Conservation (phyloP, 2,329 filamentous ascomycete genomes). For the Fusarium chlamydosporum region DNA sequence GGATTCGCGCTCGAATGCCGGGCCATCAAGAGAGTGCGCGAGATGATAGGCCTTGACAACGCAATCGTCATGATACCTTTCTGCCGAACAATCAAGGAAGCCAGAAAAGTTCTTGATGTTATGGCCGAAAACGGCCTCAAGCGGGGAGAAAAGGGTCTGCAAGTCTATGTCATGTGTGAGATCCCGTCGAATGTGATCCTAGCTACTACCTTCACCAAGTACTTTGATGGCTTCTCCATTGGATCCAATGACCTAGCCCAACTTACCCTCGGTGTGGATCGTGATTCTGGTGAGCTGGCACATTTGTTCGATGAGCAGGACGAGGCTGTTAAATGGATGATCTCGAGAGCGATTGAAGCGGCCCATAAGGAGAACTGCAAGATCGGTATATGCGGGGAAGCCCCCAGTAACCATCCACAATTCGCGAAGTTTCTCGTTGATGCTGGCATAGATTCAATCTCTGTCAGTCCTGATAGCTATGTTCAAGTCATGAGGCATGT, state of each 20-base stretch:
- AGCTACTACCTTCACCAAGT: constrained; percentile 53
- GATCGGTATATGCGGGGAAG: constrained; percentile 58
- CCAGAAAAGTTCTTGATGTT: constrained; percentile 53
- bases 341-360: constrained; percentile 52
- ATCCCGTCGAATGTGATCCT: constrained; percentile 59
- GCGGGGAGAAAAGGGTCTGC: constrained; percentile 54
- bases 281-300: constrained; percentile 56
- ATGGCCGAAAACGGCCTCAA: constrained; percentile 57
- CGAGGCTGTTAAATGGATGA: constrained; percentile 59
- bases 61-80: constrained; percentile 58
- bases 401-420: constrained; percentile 58
- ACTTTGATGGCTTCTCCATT: constrained; percentile 60
- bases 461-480: constrained; percentile 59
- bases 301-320: constrained; percentile 59
- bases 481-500: constrained; percentile 55
- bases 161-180: constrained; percentile 60
- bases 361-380: constrained; percentile 53
- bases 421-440: constrained; percentile 57
- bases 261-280: constrained; percentile 57
- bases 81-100: constrained; percentile 56
- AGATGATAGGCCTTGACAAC: constrained; percentile 56
- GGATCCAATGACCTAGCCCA: constrained; percentile 60
- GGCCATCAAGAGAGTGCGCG: constrained; percentile 56
- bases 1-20: constrained; percentile 58
- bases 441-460: constrained; percentile 57